Base-by-base conservation (phyloP, 257 asterid genomes). In the Coffea eugenioides region DNA sequence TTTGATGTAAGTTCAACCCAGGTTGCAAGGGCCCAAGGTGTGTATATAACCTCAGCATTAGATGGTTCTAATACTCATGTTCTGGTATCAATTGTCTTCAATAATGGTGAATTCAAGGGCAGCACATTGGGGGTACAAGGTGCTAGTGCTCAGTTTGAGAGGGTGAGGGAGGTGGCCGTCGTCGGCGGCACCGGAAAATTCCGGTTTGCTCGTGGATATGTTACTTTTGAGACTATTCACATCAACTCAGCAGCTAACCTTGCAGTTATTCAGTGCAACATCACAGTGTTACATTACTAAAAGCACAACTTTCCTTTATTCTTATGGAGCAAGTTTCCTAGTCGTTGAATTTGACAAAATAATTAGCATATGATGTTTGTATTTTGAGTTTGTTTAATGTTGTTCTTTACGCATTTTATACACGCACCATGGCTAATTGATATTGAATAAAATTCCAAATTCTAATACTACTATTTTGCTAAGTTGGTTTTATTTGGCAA, bases 161-260 rank as follows among this genome's bases (percentile, higher is more conserved):
- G 65, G 77, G 89, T 89, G 72, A 79, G 90, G 79, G 94, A 89
- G 85, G 87, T 90, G 82, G 84, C 94, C 51, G 85, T 86, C 13
- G 91, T 90, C 25, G 95, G 91, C 23, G 93, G 93, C 75, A 89
- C 93, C 23, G 87, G 93, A 36, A 83, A 77, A 43, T 90, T 89
- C 85, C 88, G 92, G 2, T 76, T 89, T 12, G 91, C 93, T 39
- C 85, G 86, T 3, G 95, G 95, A 9, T 90, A 80, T 27, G 90
- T 83, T 0, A 84, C 90, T 8, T 84, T 90, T 52, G 91, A 90
- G 87, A 90, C 94, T 1, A 64, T 89, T 69, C 82, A 82, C 49
- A 85, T 84, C 2, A 84, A 90, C 66, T 69, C 74, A 5, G 65
- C 52, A 1, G 79, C 70, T 65, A 80, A 80, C 27, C 74, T 84